Evolutionary conservation across 1,284 basidiomycete species (phyloP), one percentile per base, ranked within the genome.

Genomic region (Papiliotrema fonsecae): DNA sequence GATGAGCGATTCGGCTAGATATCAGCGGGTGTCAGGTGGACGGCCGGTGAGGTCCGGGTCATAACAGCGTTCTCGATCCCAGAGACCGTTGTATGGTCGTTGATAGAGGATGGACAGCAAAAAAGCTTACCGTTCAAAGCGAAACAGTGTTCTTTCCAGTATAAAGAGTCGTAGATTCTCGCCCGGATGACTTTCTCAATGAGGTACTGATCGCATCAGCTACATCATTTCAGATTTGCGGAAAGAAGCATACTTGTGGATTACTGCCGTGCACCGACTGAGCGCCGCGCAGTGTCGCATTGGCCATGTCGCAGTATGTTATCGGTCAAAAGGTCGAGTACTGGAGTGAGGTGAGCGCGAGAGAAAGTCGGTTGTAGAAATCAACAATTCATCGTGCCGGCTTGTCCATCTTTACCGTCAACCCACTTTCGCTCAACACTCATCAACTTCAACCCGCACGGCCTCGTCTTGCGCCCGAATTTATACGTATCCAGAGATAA

Each of bases 111-210:
- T 16, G 34, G 22, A 10, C 6, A 28, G 31, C n/a, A 21, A 14
- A 24, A 38, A 27, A 26, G 66, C 77, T 40, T 47, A 88, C 90
- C 88, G 53, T 87, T 92, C 40, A 94, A 76, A 19, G 90, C 90
- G 69, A 94, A 94, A 65, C 90, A 94, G 53, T 92, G 88, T 67
- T 97, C 91, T 74, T 97, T 98, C 96, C 96, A 99, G 74, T 84
- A 99, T 16, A 81, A 75, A 0, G 88, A 88, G 71, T 97, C 94
- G 77, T 97, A 98, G 55, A 99, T 97, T 51, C 96, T 84, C 63
- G 86, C 87, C 41, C 96, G 84, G 58, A 98, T 92, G 55, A 97
- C 87, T 48, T 92, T 96, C 78, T 98, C 96, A 41, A 99, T 87
- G 68, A 99, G 78, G 74, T 85, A 92, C 89, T 97, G 69, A 21